Conservation (phyloP, 306 rosid species). For the Notholithocarpus densiflorus region DNA sequence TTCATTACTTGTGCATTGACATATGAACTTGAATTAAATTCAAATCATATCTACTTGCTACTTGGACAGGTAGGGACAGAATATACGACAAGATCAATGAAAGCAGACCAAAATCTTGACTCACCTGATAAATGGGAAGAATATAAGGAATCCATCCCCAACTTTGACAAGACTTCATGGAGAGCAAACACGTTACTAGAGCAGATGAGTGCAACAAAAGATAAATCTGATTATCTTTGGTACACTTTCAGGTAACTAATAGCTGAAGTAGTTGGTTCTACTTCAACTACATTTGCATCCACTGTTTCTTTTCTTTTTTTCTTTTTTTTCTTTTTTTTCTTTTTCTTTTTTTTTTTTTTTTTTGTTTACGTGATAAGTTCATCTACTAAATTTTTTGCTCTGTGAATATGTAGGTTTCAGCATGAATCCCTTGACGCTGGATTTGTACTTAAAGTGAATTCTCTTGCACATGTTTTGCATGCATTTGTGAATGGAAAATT, state of each 20-base stretch:
- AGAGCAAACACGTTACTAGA: not conserved
- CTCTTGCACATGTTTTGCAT: conserved; percentile 43
- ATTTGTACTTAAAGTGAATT: conserved; percentile 27
- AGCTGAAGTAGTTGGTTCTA: not conserved
- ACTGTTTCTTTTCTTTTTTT: not conserved
- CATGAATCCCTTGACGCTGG: not conserved
- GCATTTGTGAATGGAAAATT: conserved; percentile 40
- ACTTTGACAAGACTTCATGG: not conserved
- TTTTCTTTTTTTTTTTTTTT: rapidly evolving
- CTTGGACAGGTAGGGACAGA: not conserved
- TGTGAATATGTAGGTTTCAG: conserved; percentile 6
- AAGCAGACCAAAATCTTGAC: not conserved
- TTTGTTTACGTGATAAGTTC: not conserved
- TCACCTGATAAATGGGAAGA: not conserved
- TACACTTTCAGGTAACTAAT: conserved; percentile 8
- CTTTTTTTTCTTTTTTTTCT: not conserved
- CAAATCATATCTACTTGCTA: not conserved
- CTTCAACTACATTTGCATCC: not conserved
- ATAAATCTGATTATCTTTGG: conserved; percentile 11
- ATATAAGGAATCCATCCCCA: conserved; percentile 6
- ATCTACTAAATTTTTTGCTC: not conserved
- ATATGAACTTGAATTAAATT: not conserved
- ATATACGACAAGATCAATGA: not conserved
- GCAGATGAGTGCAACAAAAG: conserved; percentile 1
- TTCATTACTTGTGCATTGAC: not conserved